Evolutionary conservation across 1,284 basidiomycete genomes (phyloP), one percentile per base, ranked within the genome.

Genomic region (Tilletia walkeri): DNA sequence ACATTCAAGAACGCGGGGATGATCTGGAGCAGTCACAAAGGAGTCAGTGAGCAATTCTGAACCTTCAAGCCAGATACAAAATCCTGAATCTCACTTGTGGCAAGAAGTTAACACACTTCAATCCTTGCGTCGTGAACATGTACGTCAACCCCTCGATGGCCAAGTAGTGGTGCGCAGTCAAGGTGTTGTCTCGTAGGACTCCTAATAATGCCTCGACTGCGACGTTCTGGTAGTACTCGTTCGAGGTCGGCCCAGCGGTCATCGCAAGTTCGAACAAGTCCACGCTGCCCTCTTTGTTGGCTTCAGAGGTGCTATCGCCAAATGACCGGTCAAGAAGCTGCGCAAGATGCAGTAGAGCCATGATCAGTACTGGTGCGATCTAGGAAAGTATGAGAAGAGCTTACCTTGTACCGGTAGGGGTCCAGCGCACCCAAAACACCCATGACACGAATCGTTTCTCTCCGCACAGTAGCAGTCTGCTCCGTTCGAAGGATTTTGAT

Each of bases 141-240:
- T 95, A 93, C 93, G 99, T 99, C 80, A 99, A 92, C 1, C 95
- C 95, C 84, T 99, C 95, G 75, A 99, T 95, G 71, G 95, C 95
- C 61, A 85, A 85, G 45, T 93, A 84, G 78, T 98, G 94, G 79
- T 94, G 82, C 59, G 77, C 76, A 12, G 78, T 75, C 14, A 83
- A 73, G 59, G 80, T 73, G 24, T 77, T 76, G 61, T 83, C 96
- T 81, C 91, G 92, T 75, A 99, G 86, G 69, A 99, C 93, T 67
- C 89, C 88, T 63, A 99, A 88, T 30, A 99, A 87, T 1, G 94
- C 90, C 63, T 90, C 92, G 84, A 99, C 93, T 53, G 95, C 95
- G 3, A 96, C 93, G 6, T 93, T 94, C 83, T 99, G 96, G 85
- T 95, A 99, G 85, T 97, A 99, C 82, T 99, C 96, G 78, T 99